These are phyloP conservation scores for Monoraphidium neglectum DNA, from an alignment of 139 green algal genomes.

Conservation along the genomic window DNA sequence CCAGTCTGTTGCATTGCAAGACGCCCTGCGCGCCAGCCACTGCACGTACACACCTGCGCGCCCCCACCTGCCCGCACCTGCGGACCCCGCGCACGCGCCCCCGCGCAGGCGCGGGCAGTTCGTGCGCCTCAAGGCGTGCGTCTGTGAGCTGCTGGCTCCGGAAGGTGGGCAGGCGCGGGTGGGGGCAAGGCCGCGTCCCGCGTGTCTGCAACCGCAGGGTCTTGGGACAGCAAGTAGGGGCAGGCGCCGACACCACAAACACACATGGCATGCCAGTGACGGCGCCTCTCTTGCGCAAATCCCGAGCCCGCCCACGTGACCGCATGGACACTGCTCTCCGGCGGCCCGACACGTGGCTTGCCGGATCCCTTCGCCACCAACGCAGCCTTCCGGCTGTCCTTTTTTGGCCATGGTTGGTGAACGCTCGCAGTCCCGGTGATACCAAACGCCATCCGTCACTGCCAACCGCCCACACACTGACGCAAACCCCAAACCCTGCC, in stretches of 20 bases:
- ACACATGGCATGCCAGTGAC: background rate
- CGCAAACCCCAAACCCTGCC: background rate
- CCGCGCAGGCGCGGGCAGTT: slow-evolving; percentile 48
- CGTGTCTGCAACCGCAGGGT: background rate
- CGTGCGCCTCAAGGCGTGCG: slow-evolving; percentile 39
- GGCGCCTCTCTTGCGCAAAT: background rate
- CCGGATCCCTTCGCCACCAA: background rate
- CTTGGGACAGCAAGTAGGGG: too few species aligned
- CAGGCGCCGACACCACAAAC: too few species aligned
- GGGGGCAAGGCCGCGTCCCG: background rate
- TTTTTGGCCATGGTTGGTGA: background rate
- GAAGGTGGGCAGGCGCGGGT: background rate
- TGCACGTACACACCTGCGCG: too few species aligned
- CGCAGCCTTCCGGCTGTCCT: background rate
- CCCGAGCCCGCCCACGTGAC: background rate
- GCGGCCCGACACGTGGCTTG: background rate
- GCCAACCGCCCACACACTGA: background rate
- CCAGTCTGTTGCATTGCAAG: too few species aligned
- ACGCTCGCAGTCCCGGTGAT: background rate
- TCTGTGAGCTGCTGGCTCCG: slow-evolving; percentile 39
- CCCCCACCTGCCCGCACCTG: too few species aligned
- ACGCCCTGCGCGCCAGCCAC: too few species aligned
- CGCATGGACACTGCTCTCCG: background rate
- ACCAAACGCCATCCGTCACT: background rate
- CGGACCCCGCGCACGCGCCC: too few species aligned